Evolutionary conservation across 495 filamentous ascomycete species (phyloP), one percentile per base, ranked within the genome.

Genomic region (Xylaria palmicola): DNA sequence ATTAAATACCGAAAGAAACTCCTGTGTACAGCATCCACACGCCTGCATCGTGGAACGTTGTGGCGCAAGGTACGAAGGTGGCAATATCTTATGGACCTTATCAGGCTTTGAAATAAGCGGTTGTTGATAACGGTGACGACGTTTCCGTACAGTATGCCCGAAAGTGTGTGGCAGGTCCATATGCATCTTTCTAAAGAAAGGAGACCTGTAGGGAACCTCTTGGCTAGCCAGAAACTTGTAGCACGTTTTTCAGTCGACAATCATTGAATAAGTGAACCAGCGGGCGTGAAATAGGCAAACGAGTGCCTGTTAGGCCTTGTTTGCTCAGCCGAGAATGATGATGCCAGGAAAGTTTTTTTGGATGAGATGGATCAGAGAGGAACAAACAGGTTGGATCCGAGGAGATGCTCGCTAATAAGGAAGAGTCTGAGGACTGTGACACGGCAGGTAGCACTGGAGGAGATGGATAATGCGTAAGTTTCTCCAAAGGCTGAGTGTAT

Each of bases 1-100:
- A 60, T 75, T 69, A 64, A 69, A 75, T 13, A 68, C 61, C 24
- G 72, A 74, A 2, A 74, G 60, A 41, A 54, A 9, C 64, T 72
- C 69, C 54, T 69, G 62, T 17, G 41, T 43, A 19, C 15, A 50
- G 26, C 26, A 50, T 27, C 26, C 36, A 12, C 32, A 20, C 43
- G 45, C n/a, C 32, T 49, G 60, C 60, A 57, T 62, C 13, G 36
- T 49, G 10, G 27, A 40, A 36, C 29, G 40, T 40, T 30, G 40
- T 43, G 49, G 34, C 13, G 50, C 13, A 32, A 34, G 24, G 15
- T 36, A 10, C 22, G 17, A 36, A 26, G 44, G 17, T 41, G 56
- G 44, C 26, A 9, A 29, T 30, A 24, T 61, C 30, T 44, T 61
- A 15, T 24, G 59, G 44, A 55, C 39, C 40, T 55, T 61, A 22